Base-by-base conservation (phyloP, 306 rosid genomes). In the Senna tora region DNA sequence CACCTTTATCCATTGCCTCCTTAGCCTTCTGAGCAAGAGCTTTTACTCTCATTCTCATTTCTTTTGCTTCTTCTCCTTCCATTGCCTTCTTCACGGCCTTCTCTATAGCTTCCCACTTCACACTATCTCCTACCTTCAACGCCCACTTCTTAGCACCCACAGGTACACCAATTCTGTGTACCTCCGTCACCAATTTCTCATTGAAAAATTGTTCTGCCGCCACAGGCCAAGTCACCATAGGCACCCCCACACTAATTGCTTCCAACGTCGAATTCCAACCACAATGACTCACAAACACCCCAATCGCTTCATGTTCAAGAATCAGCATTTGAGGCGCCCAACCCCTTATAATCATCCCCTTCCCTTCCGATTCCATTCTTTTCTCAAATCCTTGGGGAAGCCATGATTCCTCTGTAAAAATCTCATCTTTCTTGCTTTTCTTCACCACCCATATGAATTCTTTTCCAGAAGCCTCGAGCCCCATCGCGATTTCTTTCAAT, bases 401-500 rank as follows among this genome's bases (percentile, higher is more conserved):
- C 77, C 86, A 77, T n/a, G n/a, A n/a, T 4, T 66, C 73, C 8
- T 54, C 84, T 4, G 0, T 13, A 25, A n/a, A n/a, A 33, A 33
- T 33, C 3, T 14, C 66, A 1, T 53, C 60, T 13, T 65, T n/a
- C 13, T 62, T 50, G 15, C 11, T 63, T 58, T 16, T 72, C 14
- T 17, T 78, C 38, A 86, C 86, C 0, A 79, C 95, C 88, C 87
- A 82, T 0, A 89, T 69, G 79, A 86, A 89, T 2, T 71, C 17
- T 12, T 82, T 65, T 17, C 53, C 78, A 0, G 85, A 82, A n/a
- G 83, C 86, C 60, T 88, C 89, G 5, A 84, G 90, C 19, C 83
- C 89, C n/a, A 5, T 9, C 0, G 91, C 87, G n/a, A 89, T 83
- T 6, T 86, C 87, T 46, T 38, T 71, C 0, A 89, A 84, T 65